Conservation (phyloP, 2,329 filamentous ascomycete genomes). For the Paracoccidioides brasiliensis region DNA sequence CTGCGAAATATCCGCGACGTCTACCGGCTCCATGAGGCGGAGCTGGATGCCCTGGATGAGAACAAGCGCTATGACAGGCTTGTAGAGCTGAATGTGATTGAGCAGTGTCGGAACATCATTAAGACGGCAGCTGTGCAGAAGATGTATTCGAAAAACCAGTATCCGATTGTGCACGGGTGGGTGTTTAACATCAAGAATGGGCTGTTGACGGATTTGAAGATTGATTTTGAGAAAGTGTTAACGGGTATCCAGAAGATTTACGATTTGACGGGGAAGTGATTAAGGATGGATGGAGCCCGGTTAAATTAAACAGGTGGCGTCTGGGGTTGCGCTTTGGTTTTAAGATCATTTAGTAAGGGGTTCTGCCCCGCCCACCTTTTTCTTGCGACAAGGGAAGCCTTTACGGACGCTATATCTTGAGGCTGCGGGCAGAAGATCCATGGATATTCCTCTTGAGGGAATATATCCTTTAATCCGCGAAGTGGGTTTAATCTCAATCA, state of each 20-base stretch:
- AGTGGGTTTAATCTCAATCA: neutral
- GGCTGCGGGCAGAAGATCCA: neutral
- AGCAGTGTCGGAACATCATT: conserved; percentile 20
- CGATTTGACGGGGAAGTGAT: conserved; percentile 29
- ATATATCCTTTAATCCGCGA: neutral
- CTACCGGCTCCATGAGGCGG: conserved; percentile 56
- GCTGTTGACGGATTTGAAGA: conserved; percentile 50
- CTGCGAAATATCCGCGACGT: conserved; percentile 62
- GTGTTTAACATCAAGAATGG: conserved; percentile 59
- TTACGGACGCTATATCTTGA: neutral
- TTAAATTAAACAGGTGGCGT: neutral
- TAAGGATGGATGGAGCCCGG: neutral
- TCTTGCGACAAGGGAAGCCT: neutral
- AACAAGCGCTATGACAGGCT: conserved; percentile 16
- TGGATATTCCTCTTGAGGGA: neutral
- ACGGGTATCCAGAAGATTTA: conserved; percentile 52
- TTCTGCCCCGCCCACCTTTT: neutral
- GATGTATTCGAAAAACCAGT: conserved; percentile 48
- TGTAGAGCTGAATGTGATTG: conserved; percentile 21
- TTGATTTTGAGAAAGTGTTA: conserved; percentile 47
- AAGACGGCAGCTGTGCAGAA: conserved; percentile 45
- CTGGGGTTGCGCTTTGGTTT: neutral
- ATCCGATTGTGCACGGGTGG: conserved; percentile 60
- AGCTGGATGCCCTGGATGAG: conserved; percentile 38
- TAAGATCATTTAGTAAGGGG: neutral